Percentiles rank a stretch among this genome's conserved stretches.
phyloP scores from a whole-genome alignment of 2,329 filamentous ascomycete genomes.

The Aureobasidium lini region DNA sequence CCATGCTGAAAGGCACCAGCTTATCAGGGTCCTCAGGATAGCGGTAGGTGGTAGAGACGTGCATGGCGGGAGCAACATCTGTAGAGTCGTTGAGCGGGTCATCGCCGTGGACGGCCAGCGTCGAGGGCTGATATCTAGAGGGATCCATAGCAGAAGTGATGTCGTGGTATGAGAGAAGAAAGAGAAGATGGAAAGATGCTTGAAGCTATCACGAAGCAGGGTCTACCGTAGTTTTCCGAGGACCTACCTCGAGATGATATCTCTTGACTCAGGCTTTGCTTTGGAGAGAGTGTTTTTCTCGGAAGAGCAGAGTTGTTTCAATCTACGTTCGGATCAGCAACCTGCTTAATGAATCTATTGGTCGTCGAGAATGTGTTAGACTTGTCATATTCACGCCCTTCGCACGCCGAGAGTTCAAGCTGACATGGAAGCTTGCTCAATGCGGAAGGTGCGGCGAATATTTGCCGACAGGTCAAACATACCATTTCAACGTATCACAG shows the following conservation, averaged over 20 bases:
- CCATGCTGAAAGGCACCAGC: slow-evolving; percentile 43
- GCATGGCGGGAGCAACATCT: slow-evolving; percentile 81
- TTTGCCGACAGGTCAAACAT: neutral
- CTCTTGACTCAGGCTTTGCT: neutral
- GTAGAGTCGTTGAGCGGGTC: slow-evolving; percentile 32
- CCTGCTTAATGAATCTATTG: neutral
- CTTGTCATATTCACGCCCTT: slow-evolving; percentile 6
- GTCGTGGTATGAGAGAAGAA: neutral
- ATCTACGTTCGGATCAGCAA: neutral
- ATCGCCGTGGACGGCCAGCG: slow-evolving; percentile 28
- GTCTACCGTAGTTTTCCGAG: neutral
- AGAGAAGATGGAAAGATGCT: neutral
- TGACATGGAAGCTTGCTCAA: neutral
- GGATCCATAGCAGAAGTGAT: neutral
- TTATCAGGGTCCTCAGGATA: slow-evolving; percentile 65
- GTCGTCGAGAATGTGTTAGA: neutral
- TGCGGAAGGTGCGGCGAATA: neutral
- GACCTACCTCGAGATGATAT: neutral
- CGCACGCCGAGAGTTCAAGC: neutral
- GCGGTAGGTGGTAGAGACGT: slow-evolving; percentile 85
- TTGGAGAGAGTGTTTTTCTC: too few relatives aligned
- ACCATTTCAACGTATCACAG: slow-evolving; percentile 1
- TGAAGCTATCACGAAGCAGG: neutral
- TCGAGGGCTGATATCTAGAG: slow-evolving; percentile 23
- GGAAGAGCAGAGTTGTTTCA: neutral